Conservation (phyloP, 1,139 yeast species). For the Citeromyces hawaiiensis region DNA sequence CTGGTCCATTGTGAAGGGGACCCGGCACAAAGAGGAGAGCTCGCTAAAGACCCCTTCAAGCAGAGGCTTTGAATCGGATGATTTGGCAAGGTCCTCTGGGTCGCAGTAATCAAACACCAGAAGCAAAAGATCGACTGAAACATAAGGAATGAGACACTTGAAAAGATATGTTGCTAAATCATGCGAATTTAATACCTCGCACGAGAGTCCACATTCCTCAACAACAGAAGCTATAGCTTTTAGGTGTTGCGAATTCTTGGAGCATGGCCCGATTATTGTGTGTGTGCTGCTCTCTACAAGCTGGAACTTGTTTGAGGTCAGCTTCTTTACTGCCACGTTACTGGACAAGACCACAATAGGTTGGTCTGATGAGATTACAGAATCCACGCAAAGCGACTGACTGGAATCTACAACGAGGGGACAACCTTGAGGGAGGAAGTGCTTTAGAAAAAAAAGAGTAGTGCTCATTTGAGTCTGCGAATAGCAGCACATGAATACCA, state of each 20-base stretch:
- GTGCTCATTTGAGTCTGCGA: neutral
- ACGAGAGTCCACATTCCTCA: neutral
- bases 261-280: neutral
- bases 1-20: neutral
- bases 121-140: neutral
- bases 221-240: neutral
- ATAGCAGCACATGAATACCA: neutral
- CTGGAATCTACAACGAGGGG: neutral
- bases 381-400: neutral
- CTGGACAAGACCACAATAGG: neutral
- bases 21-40: neutral
- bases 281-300: neutral
- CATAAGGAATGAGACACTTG: neutral
- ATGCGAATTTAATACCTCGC: neutral
- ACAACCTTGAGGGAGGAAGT: neutral
- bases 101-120: neutral
- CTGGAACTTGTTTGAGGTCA: neutral
- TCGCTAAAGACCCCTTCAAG: neutral
- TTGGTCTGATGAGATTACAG: neutral
- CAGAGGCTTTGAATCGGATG: neutral
- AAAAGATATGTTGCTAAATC: neutral
- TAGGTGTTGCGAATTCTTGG: neutral
- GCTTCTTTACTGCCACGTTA: neutral
- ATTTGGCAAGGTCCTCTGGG: neutral
- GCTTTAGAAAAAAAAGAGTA: neutral